Percentiles rank a stretch among this genome's conserved stretches.
These are phyloP conservation scores for Candida fluviatilis DNA, from an alignment of 805 yeast genomes.

Conservation along the genomic window DNA sequence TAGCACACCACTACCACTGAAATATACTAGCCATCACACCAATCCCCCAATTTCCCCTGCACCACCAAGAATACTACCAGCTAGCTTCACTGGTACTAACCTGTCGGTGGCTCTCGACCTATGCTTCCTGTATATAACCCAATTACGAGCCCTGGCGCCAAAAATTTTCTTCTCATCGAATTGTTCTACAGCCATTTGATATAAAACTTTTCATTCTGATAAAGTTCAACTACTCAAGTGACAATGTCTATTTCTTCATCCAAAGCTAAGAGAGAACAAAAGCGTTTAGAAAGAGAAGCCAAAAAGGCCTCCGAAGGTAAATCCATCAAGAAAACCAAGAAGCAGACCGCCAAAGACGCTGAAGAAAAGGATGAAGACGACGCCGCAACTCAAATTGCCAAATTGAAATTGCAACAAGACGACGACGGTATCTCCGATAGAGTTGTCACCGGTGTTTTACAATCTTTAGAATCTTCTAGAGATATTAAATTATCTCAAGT, in stretches of 20 bases:
- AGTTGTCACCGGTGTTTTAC: constrained; percentile 96
- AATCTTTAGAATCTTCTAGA: constrained; percentile 82
- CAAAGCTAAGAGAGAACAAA: constrained; percentile 97
- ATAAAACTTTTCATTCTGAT: constrained; percentile 1
- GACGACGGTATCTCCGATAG: constrained; percentile 93
- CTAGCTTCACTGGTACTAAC: too few relatives aligned
- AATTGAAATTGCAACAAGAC: constrained; percentile 90
- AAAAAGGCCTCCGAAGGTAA: constrained; percentile 61
- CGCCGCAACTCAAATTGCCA: constrained; percentile 71
- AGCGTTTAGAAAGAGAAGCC: constrained; percentile 64
- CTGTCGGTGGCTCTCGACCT: too few relatives aligned
- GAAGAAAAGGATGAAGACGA: constrained; percentile 52
- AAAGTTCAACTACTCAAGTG: background rate
- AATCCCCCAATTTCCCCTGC: too few relatives aligned
- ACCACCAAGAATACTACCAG: too few relatives aligned
- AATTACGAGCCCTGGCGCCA: background rate
- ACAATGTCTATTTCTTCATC: constrained; percentile 72
- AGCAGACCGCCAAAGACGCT: constrained; percentile 51
- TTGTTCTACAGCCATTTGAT: background rate
- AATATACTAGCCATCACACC: too few relatives aligned
- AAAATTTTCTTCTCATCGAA: constrained; percentile 1
- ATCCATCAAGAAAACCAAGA: constrained; percentile 58
- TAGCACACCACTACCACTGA: too few relatives aligned
- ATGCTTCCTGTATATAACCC: background rate
- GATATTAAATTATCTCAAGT: constrained; percentile 90